These are phyloP conservation scores for Candida glaebosa DNA, from an alignment of 805 yeast genomes.

Conservation along the genomic window DNA sequence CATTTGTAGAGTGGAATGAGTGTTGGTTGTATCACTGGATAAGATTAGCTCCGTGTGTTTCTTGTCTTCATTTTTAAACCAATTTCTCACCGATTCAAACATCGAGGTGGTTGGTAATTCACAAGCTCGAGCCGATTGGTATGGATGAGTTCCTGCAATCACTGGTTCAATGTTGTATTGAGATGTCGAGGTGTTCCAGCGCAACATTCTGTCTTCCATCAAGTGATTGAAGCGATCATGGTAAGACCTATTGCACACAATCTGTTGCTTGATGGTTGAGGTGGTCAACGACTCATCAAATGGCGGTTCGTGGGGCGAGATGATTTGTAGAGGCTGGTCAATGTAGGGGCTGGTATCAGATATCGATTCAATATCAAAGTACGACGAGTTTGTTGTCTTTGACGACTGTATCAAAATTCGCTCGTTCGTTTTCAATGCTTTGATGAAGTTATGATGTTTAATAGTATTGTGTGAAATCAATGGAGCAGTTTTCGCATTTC, in stretches of 20 bases:
- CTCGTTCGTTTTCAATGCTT: not conserved
- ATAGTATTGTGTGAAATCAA: not conserved
- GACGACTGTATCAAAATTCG: not conserved
- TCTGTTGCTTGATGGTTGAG: slow-evolving; percentile 7
- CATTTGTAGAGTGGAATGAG: not conserved
- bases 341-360: slow-evolving; percentile 9
- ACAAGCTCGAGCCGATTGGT: slow-evolving; percentile 13
- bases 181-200: slow-evolving; percentile 32
- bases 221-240: slow-evolving; percentile 18
- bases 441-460: not conserved
- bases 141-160: slow-evolving; percentile 29
- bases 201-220: slow-evolving; percentile 27
- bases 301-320: slow-evolving; percentile 18
- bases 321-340: slow-evolving; percentile 15
- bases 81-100: slow-evolving; percentile 6
- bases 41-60: not conserved
- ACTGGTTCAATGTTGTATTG: slow-evolving; percentile 26
- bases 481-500: not conserved
- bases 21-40: not conserved
- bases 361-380: slow-evolving; percentile 10
- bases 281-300: not conserved
- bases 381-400: slow-evolving; percentile 5
- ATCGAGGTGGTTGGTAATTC: slow-evolving; percentile 5
- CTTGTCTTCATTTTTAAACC: slow-evolving; percentile 7
- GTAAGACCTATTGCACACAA: slow-evolving; percentile 9